phyloP scores from a whole-genome alignment of 2,329 filamentous ascomycete genomes.

The Ramularia endophylla region DNA sequence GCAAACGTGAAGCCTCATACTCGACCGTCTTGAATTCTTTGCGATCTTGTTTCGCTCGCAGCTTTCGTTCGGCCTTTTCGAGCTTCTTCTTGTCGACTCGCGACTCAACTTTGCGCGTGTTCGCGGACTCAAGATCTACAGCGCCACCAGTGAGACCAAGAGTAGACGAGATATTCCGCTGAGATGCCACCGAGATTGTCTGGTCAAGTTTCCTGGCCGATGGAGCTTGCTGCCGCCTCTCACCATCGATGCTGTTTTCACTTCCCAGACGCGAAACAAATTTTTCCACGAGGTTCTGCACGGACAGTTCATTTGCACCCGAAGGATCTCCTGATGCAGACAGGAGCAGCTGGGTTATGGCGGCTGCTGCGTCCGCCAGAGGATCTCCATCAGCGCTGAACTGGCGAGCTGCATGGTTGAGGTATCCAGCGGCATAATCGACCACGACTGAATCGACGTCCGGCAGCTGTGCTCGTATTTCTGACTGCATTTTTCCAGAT shows the following conservation, averaged over 20 bases:
- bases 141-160: conserved; percentile 75
- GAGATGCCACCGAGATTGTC: conserved; percentile 87
- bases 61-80: conserved; percentile 96
- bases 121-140: conserved; percentile 91
- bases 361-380: conserved; percentile 73
- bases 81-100: conserved; percentile 98
- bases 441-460: conserved; percentile 34
- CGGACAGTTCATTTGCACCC: conserved; percentile 64
- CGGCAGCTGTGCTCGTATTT: conserved; percentile 32
- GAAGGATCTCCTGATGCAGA: conserved; percentile 87
- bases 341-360: conserved; percentile 80
- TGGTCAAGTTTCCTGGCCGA: conserved; percentile 83
- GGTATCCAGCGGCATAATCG: conserved; percentile 64
- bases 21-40: conserved; percentile 98
- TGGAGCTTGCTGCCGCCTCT: conserved; percentile 64
- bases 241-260: conserved; percentile 61
- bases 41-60: conserved; percentile 96
- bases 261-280: conserved; percentile 79
- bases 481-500: conserved; percentile 29
- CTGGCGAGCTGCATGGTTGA: conserved; percentile 84
- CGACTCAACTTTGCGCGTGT: conserved; percentile 89
- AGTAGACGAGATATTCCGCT: conserved; percentile 94
- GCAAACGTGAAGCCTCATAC: conserved; percentile 87
- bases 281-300: conserved; percentile 79
- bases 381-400: conserved; percentile 75